Conservation (phyloP, 495 filamentous ascomycete genomes). For the Astrothelium subdiscretum region DNA sequence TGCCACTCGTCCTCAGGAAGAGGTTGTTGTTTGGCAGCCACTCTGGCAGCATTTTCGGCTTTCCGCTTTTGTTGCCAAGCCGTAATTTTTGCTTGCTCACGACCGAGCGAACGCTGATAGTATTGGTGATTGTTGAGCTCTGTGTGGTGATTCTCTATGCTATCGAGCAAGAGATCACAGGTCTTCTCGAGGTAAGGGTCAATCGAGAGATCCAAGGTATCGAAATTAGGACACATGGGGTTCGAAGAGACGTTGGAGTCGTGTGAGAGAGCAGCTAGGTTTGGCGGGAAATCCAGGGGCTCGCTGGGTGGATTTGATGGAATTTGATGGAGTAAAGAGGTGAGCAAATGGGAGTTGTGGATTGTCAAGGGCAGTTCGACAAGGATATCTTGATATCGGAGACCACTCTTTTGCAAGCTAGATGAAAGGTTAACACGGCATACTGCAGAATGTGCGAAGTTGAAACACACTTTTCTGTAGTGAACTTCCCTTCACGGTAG, state of each 20-base stretch:
- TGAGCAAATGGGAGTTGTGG: constrained; percentile 95
- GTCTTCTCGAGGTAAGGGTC: constrained; percentile 99
- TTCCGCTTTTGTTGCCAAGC: constrained; percentile 94
- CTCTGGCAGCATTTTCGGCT: constrained; percentile 76
- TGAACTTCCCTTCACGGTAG: constrained; percentile 95
- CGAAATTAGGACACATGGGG: constrained; percentile 75
- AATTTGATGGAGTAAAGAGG: constrained; percentile 85
- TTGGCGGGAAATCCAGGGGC: constrained; percentile 59
- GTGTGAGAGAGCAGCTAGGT: constrained; percentile 59
- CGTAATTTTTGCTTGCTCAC: constrained; percentile 92
- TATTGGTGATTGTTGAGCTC: constrained; percentile 99
- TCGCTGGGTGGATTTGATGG: constrained; percentile 45
- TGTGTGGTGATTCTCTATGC: constrained; percentile 93
- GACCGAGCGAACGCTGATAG: constrained; percentile 87
- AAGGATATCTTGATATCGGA: constrained; percentile 90
- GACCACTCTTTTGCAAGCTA: constrained; percentile 80
- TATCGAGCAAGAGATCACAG: constrained; percentile 86
- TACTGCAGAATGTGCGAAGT: background rate
- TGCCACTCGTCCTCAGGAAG: constrained; percentile 98
- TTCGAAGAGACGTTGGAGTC: constrained; percentile 35
- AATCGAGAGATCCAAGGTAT: constrained; percentile 78
- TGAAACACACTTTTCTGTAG: constrained; percentile 66
- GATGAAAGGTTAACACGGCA: constrained; percentile 15
- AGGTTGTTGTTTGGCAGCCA: constrained; percentile 73
- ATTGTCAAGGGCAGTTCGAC: constrained; percentile 83